Evolutionary conservation across 73 alveolate species (phyloP).

Genomic region (Stentor roeselii): DNA sequence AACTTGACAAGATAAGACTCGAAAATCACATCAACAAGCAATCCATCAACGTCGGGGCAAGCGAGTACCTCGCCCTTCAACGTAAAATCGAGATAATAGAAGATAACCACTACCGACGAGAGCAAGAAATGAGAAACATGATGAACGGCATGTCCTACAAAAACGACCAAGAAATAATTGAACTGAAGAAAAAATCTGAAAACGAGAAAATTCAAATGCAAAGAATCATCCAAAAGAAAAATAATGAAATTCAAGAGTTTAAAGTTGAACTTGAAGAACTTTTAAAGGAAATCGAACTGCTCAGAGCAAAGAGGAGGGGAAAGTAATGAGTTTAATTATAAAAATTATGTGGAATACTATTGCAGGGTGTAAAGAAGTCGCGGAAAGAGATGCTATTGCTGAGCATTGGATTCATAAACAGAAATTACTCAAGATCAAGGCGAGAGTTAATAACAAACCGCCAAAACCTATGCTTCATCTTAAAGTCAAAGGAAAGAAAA

Average conservation of each 20-base stretch:
- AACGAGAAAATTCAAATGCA: slow-evolving; percentile 11
- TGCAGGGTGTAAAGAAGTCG: background rate
- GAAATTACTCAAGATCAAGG: background rate
- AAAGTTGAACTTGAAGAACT: slow-evolving; percentile 26
- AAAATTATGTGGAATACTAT: background rate
- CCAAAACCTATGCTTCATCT: background rate
- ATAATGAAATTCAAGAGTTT: slow-evolving; percentile 25
- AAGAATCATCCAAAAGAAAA: slow-evolving; percentile 19
- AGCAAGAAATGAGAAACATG: background rate
- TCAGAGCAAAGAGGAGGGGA: background rate
- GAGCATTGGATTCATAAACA: background rate
- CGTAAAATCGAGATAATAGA: slow-evolving; percentile 24
- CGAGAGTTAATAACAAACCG: slow-evolving; percentile 16
- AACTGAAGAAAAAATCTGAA: background rate
- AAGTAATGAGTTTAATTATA: too few species aligned
- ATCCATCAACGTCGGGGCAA: slow-evolving; percentile 3
- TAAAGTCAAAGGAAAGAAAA: background rate
- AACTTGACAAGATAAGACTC: background rate
- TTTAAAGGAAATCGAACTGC: background rate
- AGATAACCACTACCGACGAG: slow-evolving; percentile 15
- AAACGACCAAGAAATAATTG: slow-evolving; percentile 1
- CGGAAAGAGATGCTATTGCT: background rate
- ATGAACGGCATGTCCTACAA: background rate
- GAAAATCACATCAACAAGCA: background rate
- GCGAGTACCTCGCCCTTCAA: slow-evolving; percentile 23